Base-by-base conservation (phyloP, 2,329 filamentous ascomycete genomes). In the Pseudocercospora fijiensis region DNA sequence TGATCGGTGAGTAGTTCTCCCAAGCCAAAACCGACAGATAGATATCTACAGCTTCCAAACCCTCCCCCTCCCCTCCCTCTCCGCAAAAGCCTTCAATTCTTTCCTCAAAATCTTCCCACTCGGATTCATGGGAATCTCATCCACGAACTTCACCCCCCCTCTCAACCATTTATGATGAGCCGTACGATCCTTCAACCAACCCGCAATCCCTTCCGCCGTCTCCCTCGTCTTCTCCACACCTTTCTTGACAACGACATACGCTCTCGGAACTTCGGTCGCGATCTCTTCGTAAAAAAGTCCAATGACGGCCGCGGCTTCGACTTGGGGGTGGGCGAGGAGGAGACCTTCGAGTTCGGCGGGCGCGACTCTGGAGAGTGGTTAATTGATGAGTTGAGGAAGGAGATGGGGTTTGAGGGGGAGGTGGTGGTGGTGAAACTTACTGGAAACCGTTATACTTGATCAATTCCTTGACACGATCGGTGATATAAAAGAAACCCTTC, bases 391-490 rank as follows among this genome's bases (percentile, higher is more conserved):
- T 30, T 5, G 28, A 30, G 28, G 11, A 2, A 10, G 28, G 2
- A 30, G 28, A 30, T 10, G 28, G n/a, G n/a, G n/a, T n/a, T n/a
- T n/a, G n/a, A n/a, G n/a, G n/a, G n/a, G n/a, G n/a, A n/a, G n/a
- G n/a, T n/a, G n/a, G n/a, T n/a, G n/a, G n/a, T n/a, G n/a, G n/a
- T n/a, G n/a, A n/a, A 30, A 33, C 37, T 41, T 41, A 41, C 37
- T 87, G 85, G 60, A 84, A 79, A 6, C 85, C 85, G 68, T 86
- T 86, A 51, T 87, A 85, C 72, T 87, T 87, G 75, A 86, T 87
- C 67, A 87, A 77, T 71, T 87, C 84, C 80, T 92, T 91, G 78
- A 87, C 79, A 8, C 79, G 76, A 64, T 84, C 82, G 3, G 85
- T 78, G 33, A 86, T 83, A 67, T 85, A 86, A 78, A 80, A 85